Evolutionary conservation across 2,329 filamentous ascomycete species (phyloP), one percentile per base, ranked within the genome.

Genomic region (Macroventuria anomochaeta): DNA sequence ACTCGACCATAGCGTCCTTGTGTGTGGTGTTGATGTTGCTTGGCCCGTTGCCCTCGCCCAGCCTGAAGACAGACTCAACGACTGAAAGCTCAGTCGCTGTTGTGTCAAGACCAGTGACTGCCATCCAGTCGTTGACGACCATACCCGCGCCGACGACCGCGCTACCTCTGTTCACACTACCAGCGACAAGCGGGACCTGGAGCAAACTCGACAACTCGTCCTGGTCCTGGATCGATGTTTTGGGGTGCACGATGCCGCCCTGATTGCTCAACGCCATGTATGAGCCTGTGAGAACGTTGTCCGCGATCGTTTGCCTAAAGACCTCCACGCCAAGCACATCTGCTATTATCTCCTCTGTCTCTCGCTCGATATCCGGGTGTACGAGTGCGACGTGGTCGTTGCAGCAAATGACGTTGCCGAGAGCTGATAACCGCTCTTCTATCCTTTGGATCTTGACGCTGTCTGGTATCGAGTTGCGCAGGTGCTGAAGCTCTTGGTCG

Each of bases 1-100:
- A 96, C 82, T 99, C 95, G 58, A 99, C 95, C 86, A 99, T 96
- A 63, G 92, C 95, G 76, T 97, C 93, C 85, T 97, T 97, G 81
- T 97, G 88, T 65, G 80, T 87, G 46, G 87, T 89, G 75, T 90
- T 90, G 79, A 93, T 91, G 68, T 85, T 87, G 70, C 86, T 86
- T 43, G 91, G 88, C 6, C 85, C 91, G 47, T 79, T 80, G 67
- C 91, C 92, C 81, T 97, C 93, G 60, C 93, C 93, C 39, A 99
- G 82, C 69, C 92, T 86, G 83, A 99, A 99, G 61, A 99, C 93
- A 68, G 88, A 93, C 83, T 99, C 95, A 52, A 99, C 85, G 54
- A 99, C 95, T 72, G 91, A 96, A 69, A 99, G 81, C 80, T 99
- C 95, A 1, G 95, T 97, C n/a, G 93, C 93, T 17, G 93, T 97